Base-by-base conservation (phyloP, 345 rosid genomes). In the Populus ilicifolia region DNA sequence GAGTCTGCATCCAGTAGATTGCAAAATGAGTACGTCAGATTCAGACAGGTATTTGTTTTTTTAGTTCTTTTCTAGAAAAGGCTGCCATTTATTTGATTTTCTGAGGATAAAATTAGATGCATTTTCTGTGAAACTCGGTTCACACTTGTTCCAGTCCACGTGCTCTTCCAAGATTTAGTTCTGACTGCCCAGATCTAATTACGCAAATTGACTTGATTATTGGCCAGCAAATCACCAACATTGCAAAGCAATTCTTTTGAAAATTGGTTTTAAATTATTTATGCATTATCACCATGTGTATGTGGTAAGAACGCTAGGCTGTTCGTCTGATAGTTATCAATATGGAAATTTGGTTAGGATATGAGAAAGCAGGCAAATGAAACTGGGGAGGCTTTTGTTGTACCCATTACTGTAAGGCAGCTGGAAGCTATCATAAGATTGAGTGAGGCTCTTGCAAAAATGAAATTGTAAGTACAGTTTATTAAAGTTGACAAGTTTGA, bases 291-390 rank as follows among this genome's bases (percentile, higher is more conserved):
- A 39, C 36, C 36, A 56, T 6, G 17, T 35, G 8, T 8, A 36
- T 56, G 35, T 52, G 38, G 30, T 14, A 17, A 46, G 69, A 6
- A 8, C 14, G 70, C 8, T 16, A 2, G 13, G 35, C 68, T 52
- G 18, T 6, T 71, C 33, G 29, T 59, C 12, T 71, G 36, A 65
- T 59, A 35, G 69, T 52, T 41, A 52, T 59, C 5, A 67, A 41
- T 50, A 35, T 67, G 79, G 43, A 74, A 48, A 13, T 69, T 73
- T 29, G 71, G 78, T 64, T 80, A 95, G 98, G 94, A 85, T 83
- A 96, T 92, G 99, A 92, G 97, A 82, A 94, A 88, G 88, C 93
- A 92, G 82, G 92, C 97, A 76, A 89, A 96, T 85, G 99, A 96
- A 83, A 87, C 94, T 5, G 98, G 99, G 74, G 97, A 93, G 86